Percentiles rank a stretch among this genome's conserved stretches.
Conservation (phyloP, 108 stramenopile species). For the Mediolabrus comicus region DNA sequence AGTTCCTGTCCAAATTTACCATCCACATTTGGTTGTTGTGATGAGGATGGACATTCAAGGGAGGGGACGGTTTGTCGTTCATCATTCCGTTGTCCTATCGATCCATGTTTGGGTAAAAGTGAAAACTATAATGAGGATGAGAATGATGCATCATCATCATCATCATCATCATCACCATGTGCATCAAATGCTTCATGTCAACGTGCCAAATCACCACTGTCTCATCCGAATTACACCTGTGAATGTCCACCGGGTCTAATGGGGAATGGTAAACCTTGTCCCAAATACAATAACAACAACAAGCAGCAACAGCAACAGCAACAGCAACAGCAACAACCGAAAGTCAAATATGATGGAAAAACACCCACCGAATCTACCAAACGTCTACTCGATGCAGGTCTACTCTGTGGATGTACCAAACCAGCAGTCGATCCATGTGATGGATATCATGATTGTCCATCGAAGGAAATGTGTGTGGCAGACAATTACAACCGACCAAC, state of each 20-base stretch:
- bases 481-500: slow-evolving; percentile 46
- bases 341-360: slow-evolving; percentile 78
- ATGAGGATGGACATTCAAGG: slow-evolving; percentile 38
- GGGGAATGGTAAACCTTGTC: slow-evolving; percentile 78
- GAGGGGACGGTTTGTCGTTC: slow-evolving; percentile 63
- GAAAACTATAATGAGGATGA: too few relatives aligned
- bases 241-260: slow-evolving; percentile 67
- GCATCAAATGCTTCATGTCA: slow-evolving; percentile 61
- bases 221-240: slow-evolving; percentile 57
- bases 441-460: slow-evolving; percentile 75
- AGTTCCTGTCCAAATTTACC: slow-evolving; percentile 55
- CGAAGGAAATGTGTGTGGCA: slow-evolving; percentile 65
- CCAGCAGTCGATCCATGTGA: slow-evolving; percentile 80
- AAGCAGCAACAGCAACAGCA: slow-evolving; percentile 36
- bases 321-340: slow-evolving; percentile 50
- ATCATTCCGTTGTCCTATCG: slow-evolving; percentile 65
- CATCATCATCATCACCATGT: too few relatives aligned
- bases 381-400: slow-evolving; percentile 53
- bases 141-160: background rate
- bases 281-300: background rate
- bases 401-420: slow-evolving; percentile 78
- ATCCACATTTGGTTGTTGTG: slow-evolving; percentile 66
- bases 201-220: slow-evolving; percentile 47
- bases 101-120: too few relatives aligned
- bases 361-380: slow-evolving; percentile 75